Conservation (phyloP, 805 yeast genomes). For the Saccharomycopsis sp. region DNA sequence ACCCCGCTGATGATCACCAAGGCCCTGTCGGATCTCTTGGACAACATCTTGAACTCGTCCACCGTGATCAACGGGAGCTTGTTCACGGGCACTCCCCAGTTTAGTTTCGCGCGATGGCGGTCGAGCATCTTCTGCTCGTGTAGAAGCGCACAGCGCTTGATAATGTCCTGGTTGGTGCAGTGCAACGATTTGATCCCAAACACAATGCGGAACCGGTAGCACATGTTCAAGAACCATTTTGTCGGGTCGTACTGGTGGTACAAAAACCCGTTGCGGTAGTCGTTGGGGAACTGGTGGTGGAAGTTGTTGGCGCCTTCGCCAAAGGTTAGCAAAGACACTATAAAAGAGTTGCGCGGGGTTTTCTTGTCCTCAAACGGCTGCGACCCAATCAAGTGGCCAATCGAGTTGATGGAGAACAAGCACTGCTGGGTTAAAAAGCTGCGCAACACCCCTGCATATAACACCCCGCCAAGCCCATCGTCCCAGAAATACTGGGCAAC, state of each 20-base stretch:
- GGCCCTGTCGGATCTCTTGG: constrained; percentile 38
- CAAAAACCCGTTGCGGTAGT: constrained; percentile 66
- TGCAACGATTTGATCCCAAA: constrained; percentile 47
- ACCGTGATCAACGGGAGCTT: constrained; percentile 58
- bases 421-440: constrained; percentile 71
- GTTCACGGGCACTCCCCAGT: constrained; percentile 94
- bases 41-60: constrained; percentile 37
- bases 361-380: constrained; percentile 68
- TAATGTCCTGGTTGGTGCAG: constrained; percentile 37
- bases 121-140: constrained; percentile 80
- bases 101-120: constrained; percentile 62
- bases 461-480: constrained; percentile 66
- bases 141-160: constrained; percentile 64
- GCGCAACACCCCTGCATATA: constrained; percentile 72
- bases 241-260: constrained; percentile 82
- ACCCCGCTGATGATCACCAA: constrained; percentile 82
- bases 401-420: constrained; percentile 65
- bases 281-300: constrained; percentile 93
- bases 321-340: constrained; percentile 57
- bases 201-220: constrained; percentile 49
- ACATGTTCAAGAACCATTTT: constrained; percentile 55
- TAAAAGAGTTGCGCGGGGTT: constrained; percentile 51
- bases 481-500: constrained; percentile 62
- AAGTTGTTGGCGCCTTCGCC: constrained; percentile 92
- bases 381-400: constrained; percentile 72